phyloP scores from a whole-genome alignment of 257 asterid genomes.

The Forsythia suspensa region DNA sequence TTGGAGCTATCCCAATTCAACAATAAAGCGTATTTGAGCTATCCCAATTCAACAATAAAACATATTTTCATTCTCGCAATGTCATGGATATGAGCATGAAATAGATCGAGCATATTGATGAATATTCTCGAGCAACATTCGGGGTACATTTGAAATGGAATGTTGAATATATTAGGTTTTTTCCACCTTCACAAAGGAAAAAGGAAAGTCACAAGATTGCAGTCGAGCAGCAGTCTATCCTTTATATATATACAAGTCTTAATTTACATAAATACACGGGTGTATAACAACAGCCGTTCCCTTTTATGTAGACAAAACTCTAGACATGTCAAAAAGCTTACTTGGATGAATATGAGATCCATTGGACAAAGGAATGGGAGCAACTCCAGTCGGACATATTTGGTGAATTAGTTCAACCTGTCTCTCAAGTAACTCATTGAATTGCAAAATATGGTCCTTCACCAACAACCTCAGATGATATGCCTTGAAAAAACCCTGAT shows the following conservation, averaged over 20 bases:
- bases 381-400: slow-evolving; percentile 33
- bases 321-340: slow-evolving; percentile 33
- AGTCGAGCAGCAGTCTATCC: no score
- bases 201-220: no score
- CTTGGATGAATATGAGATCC: slow-evolving; percentile 55
- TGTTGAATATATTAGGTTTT: background rate
- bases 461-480: slow-evolving; percentile 49
- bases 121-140: background rate
- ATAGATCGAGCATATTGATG: no score
- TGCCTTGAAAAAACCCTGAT: slow-evolving; percentile 49
- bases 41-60: background rate
- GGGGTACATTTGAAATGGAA: background rate
- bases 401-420: slow-evolving; percentile 54
- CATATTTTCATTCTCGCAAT: background rate
- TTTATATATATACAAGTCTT: background rate
- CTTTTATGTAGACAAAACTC: background rate
- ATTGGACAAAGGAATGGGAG: slow-evolving; percentile 35
- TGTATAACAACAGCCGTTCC: background rate
- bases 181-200: no score
- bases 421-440: slow-evolving; percentile 62
- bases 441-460: slow-evolving; percentile 68
- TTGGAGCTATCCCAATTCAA: no score
- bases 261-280: background rate
- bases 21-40: background rate
- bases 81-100: background rate